Base-by-base conservation (phyloP, 2,329 filamentous ascomycete species). In the Claviceps digitariae region DNA sequence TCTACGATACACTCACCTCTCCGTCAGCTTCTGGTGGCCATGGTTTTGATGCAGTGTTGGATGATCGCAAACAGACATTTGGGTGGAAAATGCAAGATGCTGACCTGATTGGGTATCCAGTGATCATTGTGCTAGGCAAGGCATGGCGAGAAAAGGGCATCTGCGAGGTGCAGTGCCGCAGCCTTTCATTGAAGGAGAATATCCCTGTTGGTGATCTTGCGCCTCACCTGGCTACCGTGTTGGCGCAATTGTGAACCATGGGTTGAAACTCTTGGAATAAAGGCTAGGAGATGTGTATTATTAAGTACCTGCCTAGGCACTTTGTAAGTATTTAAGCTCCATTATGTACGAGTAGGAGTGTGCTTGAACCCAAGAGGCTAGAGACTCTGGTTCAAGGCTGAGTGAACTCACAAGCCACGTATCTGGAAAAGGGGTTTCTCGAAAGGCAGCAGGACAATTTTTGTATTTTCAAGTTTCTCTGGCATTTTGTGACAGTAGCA, bases 11-110 rank as follows among this genome's bases (percentile, higher is more conserved):
- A 6, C 65, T 94, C 15, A 64, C 64, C 1, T 57, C 52, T 6
- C 55, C 47, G 34, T 53, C 53, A 8, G 48, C 48, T 8, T 46
- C 51, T 17, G 59, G 51, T 15, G 9, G 25, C n/a, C 29, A 57
- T 4, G 55, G 62, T 2, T 56, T 86, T 6, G 89, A 95, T 63
- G 72, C 78, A 2, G 74, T 89, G 2, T 68, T 95, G 1, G 90
- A 95, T 65, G 90, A 95, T 67, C 76, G 86, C 20, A 64, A 72
- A 12, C 77, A 81, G 59, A 72, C 77, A 1, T 74, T 96, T 56
- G 79, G 81, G 3, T 95, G 88, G 87, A 97, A 95, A 67, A 73
- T 97, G 63, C 82, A 81, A 40, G 93, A 98, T 69, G 93, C 91
- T 1, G 90, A 97, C 66, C 66, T 93, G 54, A 81, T 91, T 52